phyloP scores from a whole-genome alignment of 768 basidiomycete genomes.

The Strobilomyces confusus region DNA sequence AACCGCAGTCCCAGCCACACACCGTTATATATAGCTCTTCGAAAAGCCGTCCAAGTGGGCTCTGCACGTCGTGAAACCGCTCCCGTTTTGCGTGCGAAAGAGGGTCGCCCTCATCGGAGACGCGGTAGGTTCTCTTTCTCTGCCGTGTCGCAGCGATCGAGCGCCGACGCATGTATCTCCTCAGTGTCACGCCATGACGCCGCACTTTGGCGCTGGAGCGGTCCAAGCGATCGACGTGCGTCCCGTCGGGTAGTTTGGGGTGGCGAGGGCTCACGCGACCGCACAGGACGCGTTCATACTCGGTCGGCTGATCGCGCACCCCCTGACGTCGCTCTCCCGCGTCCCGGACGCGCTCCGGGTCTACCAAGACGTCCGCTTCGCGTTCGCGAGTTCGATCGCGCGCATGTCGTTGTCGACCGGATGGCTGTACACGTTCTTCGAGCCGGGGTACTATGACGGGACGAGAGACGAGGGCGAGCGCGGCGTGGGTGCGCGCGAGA shows the following conservation, averaged over 20 bases:
- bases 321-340: slow-evolving; percentile 5
- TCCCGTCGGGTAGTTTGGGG: too few species aligned
- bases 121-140: slow-evolving; percentile 29
- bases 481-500: slow-evolving; percentile 10
- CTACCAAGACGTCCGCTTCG: background rate
- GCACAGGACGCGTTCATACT: slow-evolving; percentile 10
- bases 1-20: background rate
- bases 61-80: slow-evolving; percentile 38
- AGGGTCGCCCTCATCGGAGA: slow-evolving; percentile 49
- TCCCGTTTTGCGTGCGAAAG: slow-evolving; percentile 37
- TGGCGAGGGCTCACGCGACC: too few species aligned
- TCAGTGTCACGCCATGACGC: background rate
- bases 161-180: too few species aligned
- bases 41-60: slow-evolving; percentile 41
- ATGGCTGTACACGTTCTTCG: background rate
- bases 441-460: slow-evolving; percentile 6
- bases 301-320: slow-evolving; percentile 18
- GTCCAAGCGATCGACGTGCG: background rate
- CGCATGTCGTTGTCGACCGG: background rate
- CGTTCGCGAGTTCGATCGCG: background rate
- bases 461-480: background rate
- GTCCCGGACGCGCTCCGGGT: slow-evolving; percentile 2
- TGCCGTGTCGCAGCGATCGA: background rate
- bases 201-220: background rate
- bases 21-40: slow-evolving; percentile 31